phyloP scores from a whole-genome alignment of 805 yeast genomes.

The Pichia manshurica region DNA sequence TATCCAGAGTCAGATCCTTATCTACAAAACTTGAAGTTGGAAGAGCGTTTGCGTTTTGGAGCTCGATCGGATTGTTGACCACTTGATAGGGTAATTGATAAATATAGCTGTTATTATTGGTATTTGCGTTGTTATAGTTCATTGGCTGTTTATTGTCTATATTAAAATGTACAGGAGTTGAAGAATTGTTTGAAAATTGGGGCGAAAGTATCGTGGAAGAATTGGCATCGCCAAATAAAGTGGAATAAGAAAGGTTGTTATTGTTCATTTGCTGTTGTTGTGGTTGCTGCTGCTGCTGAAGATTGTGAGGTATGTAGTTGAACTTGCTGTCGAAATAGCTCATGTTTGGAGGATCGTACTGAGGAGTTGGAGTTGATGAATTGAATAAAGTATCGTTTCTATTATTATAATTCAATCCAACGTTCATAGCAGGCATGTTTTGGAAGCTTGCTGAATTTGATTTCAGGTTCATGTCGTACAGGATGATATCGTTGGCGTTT shows the following conservation, averaged over 20 bases:
- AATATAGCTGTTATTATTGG: too few species aligned
- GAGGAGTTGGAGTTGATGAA: conserved; percentile 10
- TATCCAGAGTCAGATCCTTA: conserved; percentile 8
- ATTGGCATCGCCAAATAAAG: background rate
- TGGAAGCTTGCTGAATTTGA: background rate
- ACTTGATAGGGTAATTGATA: background rate
- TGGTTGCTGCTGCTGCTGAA: background rate
- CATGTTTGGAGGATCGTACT: conserved; percentile 3
- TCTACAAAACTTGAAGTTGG: conserved; percentile 10
- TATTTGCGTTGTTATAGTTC: too few species aligned
- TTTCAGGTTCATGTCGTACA: background rate
- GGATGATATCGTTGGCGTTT: background rate
- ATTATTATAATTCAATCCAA: background rate
- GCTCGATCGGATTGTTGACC: too few species aligned
- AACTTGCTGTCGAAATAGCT: conserved; percentile 2
- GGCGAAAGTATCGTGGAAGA: conserved; percentile 1
- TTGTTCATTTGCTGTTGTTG: background rate
- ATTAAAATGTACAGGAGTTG: conserved; percentile 3
- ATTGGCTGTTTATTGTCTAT: background rate
- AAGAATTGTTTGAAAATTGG: conserved; percentile 7
- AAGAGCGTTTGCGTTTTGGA: background rate
- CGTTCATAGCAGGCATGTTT: background rate
- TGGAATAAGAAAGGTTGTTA: conserved; percentile 2
- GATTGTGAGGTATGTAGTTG: background rate
- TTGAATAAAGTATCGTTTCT: background rate